A percentile compares a stretch with the other conserved stretches of the same genome.
phyloP scores from a whole-genome alignment of 1,284 basidiomycete genomes.

The Naganishia cerealis region DNA sequence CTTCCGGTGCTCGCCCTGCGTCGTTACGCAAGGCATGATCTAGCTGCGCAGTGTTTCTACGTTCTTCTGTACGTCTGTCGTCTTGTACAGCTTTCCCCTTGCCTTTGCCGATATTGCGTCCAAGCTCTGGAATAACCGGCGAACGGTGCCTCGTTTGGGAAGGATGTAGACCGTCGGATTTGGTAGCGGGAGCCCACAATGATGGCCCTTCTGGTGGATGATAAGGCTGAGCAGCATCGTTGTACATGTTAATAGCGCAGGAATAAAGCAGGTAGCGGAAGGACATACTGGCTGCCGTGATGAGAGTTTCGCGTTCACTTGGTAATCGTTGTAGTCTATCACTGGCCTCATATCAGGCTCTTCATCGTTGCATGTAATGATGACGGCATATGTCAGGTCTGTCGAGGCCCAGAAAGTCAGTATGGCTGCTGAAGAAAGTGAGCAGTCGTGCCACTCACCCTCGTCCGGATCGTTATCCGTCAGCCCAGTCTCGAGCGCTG shows the following conservation, averaged over 20 bases:
- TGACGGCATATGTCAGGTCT: slow-evolving; percentile 75
- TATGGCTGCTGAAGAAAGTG: background rate
- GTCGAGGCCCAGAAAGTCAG: slow-evolving; percentile 9
- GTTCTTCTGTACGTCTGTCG: background rate
- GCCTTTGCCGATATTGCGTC: background rate
- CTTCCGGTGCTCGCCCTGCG: background rate
- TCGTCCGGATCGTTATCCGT: slow-evolving; percentile 62
- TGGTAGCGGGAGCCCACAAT: slow-evolving; percentile 22
- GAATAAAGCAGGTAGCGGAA: background rate
- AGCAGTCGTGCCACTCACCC: slow-evolving; percentile 40
- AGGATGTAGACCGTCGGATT: slow-evolving; percentile 18
- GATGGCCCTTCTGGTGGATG: slow-evolving; percentile 27
- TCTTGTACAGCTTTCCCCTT: background rate
- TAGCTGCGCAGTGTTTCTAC: background rate
- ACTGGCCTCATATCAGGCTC: slow-evolving; percentile 58
- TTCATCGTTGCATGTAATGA: slow-evolving; percentile 74
- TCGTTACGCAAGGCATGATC: background rate
- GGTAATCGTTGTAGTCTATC: slow-evolving; percentile 27
- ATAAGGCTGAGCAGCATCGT: background rate
- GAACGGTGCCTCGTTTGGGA: slow-evolving; percentile 41
- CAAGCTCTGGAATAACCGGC: slow-evolving; percentile 61
- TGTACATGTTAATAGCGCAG: background rate
- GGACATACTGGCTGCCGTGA: slow-evolving; percentile 25
- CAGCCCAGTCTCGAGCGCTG: slow-evolving; percentile 75
- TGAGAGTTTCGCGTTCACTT: slow-evolving; percentile 1